These are phyloP conservation scores for Phytophthora agathidicida DNA, from an alignment of 352 stramenopile species.

Conservation along the genomic window DNA sequence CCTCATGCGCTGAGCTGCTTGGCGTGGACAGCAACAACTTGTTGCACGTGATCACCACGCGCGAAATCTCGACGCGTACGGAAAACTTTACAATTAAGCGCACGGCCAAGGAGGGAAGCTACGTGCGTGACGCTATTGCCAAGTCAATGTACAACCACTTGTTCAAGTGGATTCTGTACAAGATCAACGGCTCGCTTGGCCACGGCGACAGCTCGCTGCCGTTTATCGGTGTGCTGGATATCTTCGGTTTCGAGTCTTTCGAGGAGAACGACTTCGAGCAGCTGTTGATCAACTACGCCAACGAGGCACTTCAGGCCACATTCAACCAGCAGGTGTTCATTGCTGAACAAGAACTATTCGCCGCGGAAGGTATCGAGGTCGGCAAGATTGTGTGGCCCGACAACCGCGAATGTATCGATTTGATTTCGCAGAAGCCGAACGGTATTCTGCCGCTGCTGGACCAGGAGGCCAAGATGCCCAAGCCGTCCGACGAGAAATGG, in stretches of 20 bases:
- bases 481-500: constrained; percentile 88
- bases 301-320: constrained; percentile 87
- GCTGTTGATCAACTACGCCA: constrained; percentile 91
- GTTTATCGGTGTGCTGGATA: constrained; percentile 97
- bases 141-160: constrained; percentile 94
- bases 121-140: constrained; percentile 92
- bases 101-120: constrained; percentile 79
- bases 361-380: constrained; percentile 81
- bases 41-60: constrained; percentile 79
- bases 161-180: constrained; percentile 87
- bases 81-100: constrained; percentile 86
- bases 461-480: constrained; percentile 80
- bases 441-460: constrained; percentile 84
- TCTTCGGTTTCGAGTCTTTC: constrained; percentile 98
- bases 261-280: constrained; percentile 93
- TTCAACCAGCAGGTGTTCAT: constrained; percentile 93
- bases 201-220: constrained; percentile 70
- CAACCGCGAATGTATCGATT: constrained; percentile 86
- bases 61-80: constrained; percentile 77
- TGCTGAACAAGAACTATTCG: constrained; percentile 84
- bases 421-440: constrained; percentile 83
- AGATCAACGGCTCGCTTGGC: constrained; percentile 85
- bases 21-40: constrained; percentile 73
- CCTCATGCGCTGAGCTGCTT: constrained; percentile 65
- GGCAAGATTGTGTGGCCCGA: constrained; percentile 86